Evolutionary conservation across 192 early-diverging fungal genomes (phyloP).

Genomic region (Coemansia sp.): DNA sequence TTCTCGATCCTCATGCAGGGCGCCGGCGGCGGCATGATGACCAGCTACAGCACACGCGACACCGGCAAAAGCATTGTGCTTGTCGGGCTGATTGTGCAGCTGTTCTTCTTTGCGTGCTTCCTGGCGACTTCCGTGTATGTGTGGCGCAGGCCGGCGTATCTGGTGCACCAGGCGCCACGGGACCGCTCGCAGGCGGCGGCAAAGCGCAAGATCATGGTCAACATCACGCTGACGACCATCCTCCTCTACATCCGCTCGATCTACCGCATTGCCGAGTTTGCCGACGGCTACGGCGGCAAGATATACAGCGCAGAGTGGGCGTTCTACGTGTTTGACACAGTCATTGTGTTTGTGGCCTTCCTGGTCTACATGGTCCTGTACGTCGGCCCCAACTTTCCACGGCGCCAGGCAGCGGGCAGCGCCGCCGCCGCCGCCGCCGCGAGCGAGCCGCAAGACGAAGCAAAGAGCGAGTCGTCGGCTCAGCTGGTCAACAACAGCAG

Average conservation of each 20-base stretch:
- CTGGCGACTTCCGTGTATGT: slow-evolving; percentile 34
- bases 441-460: not conserved
- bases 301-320: slow-evolving; percentile 54
- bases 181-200: slow-evolving; percentile 16
- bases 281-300: slow-evolving; percentile 39
- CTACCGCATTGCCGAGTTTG: slow-evolving; percentile 57
- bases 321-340: slow-evolving; percentile 57
- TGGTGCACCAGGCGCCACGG: slow-evolving; percentile 7
- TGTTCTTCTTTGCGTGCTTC: slow-evolving; percentile 51
- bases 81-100: slow-evolving; percentile 43
- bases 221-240: slow-evolving; percentile 35
- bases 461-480: not conserved
- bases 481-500: not conserved
- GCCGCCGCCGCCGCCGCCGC: not conserved
- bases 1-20: slow-evolving; percentile 55
- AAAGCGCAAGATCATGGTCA: slow-evolving; percentile 36
- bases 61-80: slow-evolving; percentile 47
- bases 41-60: slow-evolving; percentile 8
- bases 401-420: not conserved
- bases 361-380: slow-evolving; percentile 42
- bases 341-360: slow-evolving; percentile 50
- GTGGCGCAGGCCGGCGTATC: slow-evolving; percentile 26
- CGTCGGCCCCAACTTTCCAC: slow-evolving; percentile 27
- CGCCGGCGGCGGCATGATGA: slow-evolving; percentile 53
- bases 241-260: slow-evolving; percentile 48